Conservation (phyloP, 805 yeast genomes). For the Cyberlindnera saturnus region DNA sequence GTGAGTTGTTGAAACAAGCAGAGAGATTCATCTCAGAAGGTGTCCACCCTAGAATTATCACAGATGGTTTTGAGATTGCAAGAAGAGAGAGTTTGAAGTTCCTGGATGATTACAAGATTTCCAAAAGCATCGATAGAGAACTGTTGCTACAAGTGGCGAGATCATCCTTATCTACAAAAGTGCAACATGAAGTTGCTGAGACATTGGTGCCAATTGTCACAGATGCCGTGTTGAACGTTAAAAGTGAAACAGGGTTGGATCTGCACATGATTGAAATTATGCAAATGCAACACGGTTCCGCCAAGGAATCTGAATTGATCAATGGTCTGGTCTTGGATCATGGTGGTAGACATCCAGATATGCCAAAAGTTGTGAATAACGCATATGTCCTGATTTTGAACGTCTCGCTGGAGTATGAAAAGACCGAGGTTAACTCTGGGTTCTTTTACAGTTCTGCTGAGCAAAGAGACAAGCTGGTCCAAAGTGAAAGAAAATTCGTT, state of each 20-base stretch:
- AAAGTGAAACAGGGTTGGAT: constrained; percentile 57
- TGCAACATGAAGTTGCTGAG: constrained; percentile 67
- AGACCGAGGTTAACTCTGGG: constrained; percentile 95
- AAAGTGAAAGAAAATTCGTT: constrained; percentile 88
- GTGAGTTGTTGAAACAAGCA: constrained; percentile 91
- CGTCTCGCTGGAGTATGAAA: constrained; percentile 94
- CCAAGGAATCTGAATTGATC: constrained; percentile 75
- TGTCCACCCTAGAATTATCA: constrained; percentile 88
- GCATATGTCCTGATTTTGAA: constrained; percentile 83
- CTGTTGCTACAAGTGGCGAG: constrained; percentile 87
- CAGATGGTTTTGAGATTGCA: constrained; percentile 93
- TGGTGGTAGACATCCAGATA: constrained; percentile 98
- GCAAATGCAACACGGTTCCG: constrained; percentile 93
- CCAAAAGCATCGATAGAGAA: constrained; percentile 67
- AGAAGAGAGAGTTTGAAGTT: constrained; percentile 67
- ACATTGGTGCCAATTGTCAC: constrained; percentile 90
- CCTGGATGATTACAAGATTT: constrained; percentile 58
- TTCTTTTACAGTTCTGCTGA: constrained; percentile 93
- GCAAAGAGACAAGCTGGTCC: constrained; percentile 91
- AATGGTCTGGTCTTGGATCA: constrained; percentile 93
- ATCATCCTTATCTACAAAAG: constrained; percentile 84
- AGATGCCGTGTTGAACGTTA: constrained; percentile 86
- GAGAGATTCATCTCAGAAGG: constrained; percentile 90
- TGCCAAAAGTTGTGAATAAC: constrained; percentile 85
- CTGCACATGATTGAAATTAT: constrained; percentile 97